phyloP scores from a whole-genome alignment of 208 protist genomes.

The Leptomonas pyrrhocoris region DNA sequence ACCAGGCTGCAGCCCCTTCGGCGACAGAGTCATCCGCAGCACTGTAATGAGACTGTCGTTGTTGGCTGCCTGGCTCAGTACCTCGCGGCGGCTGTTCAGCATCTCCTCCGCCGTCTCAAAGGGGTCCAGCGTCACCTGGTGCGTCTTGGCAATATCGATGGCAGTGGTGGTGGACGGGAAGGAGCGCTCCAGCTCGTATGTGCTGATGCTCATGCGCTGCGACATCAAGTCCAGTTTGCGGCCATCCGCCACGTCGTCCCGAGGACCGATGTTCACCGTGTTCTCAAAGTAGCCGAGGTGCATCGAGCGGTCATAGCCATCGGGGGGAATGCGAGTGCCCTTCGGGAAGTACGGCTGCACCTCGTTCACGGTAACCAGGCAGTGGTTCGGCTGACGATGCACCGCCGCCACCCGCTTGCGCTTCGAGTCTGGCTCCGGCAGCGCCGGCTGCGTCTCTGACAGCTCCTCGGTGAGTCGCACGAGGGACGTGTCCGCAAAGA shows the following conservation, averaged over 20 bases:
- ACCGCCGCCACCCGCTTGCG: conserved; percentile 60
- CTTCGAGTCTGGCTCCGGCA: conserved; percentile 69
- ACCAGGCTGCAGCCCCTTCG: conserved; percentile 68
- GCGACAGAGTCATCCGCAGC: conserved; percentile 68
- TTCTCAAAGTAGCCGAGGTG: conserved; percentile 72
- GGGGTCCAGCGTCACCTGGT: conserved; percentile 61
- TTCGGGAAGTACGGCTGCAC: conserved; percentile 77
- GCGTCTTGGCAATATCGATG: conserved; percentile 63
- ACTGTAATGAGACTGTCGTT: conserved; percentile 60
- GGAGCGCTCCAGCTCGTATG: conserved; percentile 73
- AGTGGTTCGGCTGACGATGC: conserved; percentile 73
- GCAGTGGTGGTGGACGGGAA: conserved; percentile 86
- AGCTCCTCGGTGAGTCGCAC: conserved; percentile 73
- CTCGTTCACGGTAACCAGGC: conserved; percentile 77
- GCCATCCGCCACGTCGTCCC: conserved; percentile 20
- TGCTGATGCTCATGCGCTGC: conserved; percentile 71
- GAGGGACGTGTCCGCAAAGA: conserved; percentile 65
- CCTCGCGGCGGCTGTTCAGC: conserved; percentile 59
- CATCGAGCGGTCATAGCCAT: conserved; percentile 76
- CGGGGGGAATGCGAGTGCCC: conserved; percentile 40
- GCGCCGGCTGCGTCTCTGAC: conserved; percentile 63
- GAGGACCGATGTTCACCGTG: conserved; percentile 43
- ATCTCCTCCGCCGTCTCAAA: conserved; percentile 75
- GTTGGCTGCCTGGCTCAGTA: conserved; percentile 48
- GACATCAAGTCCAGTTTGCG: conserved; percentile 62